A percentile compares a stretch with the other conserved stretches of the same genome.
Conservation (phyloP, 495 filamentous ascomycete genomes). For the Trichoderma erinaceum region DNA sequence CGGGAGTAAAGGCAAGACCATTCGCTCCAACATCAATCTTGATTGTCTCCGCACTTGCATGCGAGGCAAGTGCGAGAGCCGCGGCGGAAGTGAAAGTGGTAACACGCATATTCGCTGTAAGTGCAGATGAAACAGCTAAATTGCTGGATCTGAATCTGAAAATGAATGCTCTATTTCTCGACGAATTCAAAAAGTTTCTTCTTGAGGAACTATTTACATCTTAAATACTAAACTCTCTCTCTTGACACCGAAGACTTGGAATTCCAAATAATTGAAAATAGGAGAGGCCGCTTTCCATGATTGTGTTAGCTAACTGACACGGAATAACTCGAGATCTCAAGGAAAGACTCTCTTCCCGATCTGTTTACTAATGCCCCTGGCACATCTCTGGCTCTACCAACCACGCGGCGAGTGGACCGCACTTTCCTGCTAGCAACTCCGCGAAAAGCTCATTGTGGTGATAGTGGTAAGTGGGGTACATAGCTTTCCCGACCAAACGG, state of each 20-base stretch:
- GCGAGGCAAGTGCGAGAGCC: not conserved
- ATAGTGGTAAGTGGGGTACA: not conserved
- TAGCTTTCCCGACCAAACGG: not conserved
- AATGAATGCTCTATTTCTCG: not conserved
- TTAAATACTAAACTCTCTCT: not conserved
- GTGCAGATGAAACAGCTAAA: not conserved
- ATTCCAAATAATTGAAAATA: not conserved
- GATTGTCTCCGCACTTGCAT: not conserved
- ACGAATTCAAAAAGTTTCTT: not conserved
- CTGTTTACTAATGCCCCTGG: not conserved
- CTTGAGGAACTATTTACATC: not conserved
- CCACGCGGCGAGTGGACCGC: constrained; percentile 2
- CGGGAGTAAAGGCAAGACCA: constrained; percentile 24
- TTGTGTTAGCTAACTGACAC: not conserved
- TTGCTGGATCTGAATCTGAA: not conserved
- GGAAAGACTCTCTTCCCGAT: constrained; percentile 6
- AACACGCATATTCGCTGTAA: not conserved
- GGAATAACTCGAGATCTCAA: not conserved
- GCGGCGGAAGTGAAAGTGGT: not conserved
- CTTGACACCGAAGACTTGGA: not conserved
- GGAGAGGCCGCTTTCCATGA: not conserved
- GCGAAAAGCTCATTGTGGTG: not conserved
- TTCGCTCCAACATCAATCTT: constrained; percentile 14
- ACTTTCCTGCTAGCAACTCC: not conserved
- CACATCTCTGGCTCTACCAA: not conserved